Conservation (phyloP, 352 stramenopile species). For the Thalassiosira ordinaria region DNA sequence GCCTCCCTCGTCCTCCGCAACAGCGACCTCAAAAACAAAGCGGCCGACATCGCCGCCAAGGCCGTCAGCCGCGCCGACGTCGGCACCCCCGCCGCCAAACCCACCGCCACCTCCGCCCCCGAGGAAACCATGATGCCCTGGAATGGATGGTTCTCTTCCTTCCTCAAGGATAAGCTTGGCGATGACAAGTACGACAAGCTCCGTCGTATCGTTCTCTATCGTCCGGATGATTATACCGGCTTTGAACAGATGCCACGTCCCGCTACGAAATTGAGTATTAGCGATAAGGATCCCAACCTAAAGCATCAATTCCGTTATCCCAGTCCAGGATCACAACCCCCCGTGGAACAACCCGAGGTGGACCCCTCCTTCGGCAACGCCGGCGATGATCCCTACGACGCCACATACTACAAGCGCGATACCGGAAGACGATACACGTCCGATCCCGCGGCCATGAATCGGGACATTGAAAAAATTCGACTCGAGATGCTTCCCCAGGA, state of each 20-base stretch:
- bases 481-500: slow-evolving; percentile 67
- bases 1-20: slow-evolving; percentile 35
- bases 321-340: slow-evolving; percentile 71
- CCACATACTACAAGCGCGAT: slow-evolving; percentile 79
- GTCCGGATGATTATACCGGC: slow-evolving; percentile 64
- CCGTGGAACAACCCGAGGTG: slow-evolving; percentile 51
- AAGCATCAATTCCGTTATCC: slow-evolving; percentile 70
- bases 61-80: slow-evolving; percentile 44
- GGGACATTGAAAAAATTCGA: slow-evolving; percentile 73
- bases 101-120: slow-evolving; percentile 52
- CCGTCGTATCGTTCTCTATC: slow-evolving; percentile 65
- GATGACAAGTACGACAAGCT: slow-evolving; percentile 61
- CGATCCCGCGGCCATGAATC: slow-evolving; percentile 49
- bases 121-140: slow-evolving; percentile 82
- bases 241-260: slow-evolving; percentile 66
- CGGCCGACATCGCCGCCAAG: slow-evolving; percentile 24
- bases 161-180: slow-evolving; percentile 71
- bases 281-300: slow-evolving; percentile 57
- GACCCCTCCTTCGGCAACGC: slow-evolving; percentile 56
- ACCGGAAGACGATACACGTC: slow-evolving; percentile 68
- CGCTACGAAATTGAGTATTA: slow-evolving; percentile 55
- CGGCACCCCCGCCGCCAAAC: slow-evolving; percentile 24
- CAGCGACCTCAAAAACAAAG: slow-evolving; percentile 18
- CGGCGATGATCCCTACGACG: slow-evolving; percentile 78
- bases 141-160: slow-evolving; percentile 76